Evolutionary conservation across 2,329 filamentous ascomycete genomes (phyloP).

Genomic region (Aspergillus cejpii): DNA sequence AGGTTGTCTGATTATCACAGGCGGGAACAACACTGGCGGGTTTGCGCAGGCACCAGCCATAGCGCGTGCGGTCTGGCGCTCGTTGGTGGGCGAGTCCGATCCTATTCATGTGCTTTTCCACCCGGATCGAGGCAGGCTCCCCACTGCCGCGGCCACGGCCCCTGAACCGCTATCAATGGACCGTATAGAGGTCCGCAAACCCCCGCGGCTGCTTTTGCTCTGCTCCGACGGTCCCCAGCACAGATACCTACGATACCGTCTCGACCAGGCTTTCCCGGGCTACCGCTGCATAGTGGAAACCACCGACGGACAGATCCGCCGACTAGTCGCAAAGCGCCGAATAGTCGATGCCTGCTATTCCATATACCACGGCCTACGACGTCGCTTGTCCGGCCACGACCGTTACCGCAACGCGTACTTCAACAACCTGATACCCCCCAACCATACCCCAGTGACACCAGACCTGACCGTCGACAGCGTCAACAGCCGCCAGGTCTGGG

Average conservation of each 20-base stretch:
- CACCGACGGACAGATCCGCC: background rate
- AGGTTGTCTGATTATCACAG: slow-evolving; percentile 1
- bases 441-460: background rate
- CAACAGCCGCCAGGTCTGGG: background rate
- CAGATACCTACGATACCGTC: background rate
- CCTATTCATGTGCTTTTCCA: slow-evolving; percentile 3
- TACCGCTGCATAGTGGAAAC: background rate
- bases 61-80: background rate
- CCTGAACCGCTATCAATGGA: background rate
- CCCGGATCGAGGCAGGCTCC: background rate
- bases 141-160: background rate
- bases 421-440: background rate
- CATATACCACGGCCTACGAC: background rate
- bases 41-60: slow-evolving; percentile 4
- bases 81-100: background rate
- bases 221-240: background rate
- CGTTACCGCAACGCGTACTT: background rate
- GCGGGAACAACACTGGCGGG: slow-evolving; percentile 5
- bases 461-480: background rate
- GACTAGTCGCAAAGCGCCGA: background rate
- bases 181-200: too few relatives aligned
- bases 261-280: background rate
- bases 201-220: background rate
- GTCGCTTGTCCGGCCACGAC: background rate
- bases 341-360: background rate